These are phyloP conservation scores for Boechera divaricarpa DNA, from an alignment of 345 rosid genomes.

Conservation along the genomic window DNA sequence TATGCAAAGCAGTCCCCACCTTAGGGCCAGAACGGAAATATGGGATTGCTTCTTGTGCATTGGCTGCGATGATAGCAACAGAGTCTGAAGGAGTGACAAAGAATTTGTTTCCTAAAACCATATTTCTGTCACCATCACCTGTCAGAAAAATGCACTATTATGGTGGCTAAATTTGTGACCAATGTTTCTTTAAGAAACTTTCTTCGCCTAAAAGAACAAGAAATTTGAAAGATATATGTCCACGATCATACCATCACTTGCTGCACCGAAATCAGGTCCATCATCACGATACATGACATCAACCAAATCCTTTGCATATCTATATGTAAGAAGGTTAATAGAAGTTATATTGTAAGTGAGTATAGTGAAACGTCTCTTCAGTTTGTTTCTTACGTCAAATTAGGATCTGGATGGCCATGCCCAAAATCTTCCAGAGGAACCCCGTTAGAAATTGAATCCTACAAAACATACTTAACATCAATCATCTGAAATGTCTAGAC, in stretches of 20 bases:
- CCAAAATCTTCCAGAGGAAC: slow-evolving; percentile 95
- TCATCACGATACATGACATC: slow-evolving; percentile 71
- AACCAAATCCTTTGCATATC: slow-evolving; percentile 95
- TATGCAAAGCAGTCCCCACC: slow-evolving; percentile 50
- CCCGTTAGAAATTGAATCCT: slow-evolving; percentile 89
- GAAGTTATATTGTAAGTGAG: slow-evolving; percentile 29
- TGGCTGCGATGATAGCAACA: slow-evolving; percentile 92
- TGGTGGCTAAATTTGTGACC: slow-evolving; percentile 2
- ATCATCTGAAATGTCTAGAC: slow-evolving; percentile 12
- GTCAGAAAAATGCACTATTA: slow-evolving; percentile 34
- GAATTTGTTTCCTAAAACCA: slow-evolving; percentile 83
- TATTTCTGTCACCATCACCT: slow-evolving; percentile 98
- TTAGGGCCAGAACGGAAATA: slow-evolving; percentile 78
- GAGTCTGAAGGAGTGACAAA: slow-evolving; percentile 97
- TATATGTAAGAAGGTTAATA: slow-evolving; percentile 44
- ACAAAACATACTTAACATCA: slow-evolving; percentile 44
- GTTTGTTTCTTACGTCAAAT: slow-evolving; percentile 76
- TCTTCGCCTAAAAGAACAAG: not conserved
- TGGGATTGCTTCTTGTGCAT: slow-evolving; percentile 85
- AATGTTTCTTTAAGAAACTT: not conserved
- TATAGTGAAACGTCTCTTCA: slow-evolving; percentile 15
- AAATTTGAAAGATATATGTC: slow-evolving; percentile 20
- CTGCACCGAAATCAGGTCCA: slow-evolving; percentile 96
- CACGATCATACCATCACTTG: slow-evolving; percentile 81
- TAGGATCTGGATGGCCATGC: slow-evolving; percentile 98